Conservation (phyloP, 2,329 filamentous ascomycete genomes). For the Lasiodiplodia gonubiensis region DNA sequence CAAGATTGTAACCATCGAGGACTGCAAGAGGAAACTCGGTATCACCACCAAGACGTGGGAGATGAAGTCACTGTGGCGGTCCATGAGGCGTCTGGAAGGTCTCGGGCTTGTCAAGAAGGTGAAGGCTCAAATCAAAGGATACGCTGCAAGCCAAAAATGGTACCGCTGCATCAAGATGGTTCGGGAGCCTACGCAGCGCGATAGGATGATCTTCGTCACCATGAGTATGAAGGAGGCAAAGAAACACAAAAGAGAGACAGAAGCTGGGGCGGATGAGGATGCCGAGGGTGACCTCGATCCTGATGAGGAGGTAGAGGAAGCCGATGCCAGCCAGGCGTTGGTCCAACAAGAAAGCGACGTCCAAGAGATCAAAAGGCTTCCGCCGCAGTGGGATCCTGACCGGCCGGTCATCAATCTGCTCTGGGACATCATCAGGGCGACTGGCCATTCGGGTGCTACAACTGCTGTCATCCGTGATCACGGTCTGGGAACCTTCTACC, state of each 20-base stretch:
- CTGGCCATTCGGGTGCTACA: slow-evolving; percentile 57
- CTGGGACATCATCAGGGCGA: slow-evolving; percentile 54
- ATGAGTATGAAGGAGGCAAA: slow-evolving; percentile 33
- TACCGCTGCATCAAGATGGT: slow-evolving; percentile 49
- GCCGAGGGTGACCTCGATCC: slow-evolving; percentile 22
- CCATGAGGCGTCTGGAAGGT: slow-evolving; percentile 48
- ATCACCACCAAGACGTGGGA: slow-evolving; percentile 42
- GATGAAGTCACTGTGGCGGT: slow-evolving; percentile 46
- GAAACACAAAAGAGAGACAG: slow-evolving; percentile 15
- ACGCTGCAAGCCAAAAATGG: slow-evolving; percentile 34
- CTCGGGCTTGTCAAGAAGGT: slow-evolving; percentile 48
- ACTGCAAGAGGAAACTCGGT: slow-evolving; percentile 51
- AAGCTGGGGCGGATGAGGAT: slow-evolving; percentile 27
- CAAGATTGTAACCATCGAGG: slow-evolving; percentile 58
- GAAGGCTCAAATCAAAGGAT: slow-evolving; percentile 44
- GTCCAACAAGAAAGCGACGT: slow-evolving; percentile 35
- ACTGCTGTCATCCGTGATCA: slow-evolving; percentile 49
- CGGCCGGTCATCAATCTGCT: slow-evolving; percentile 58
- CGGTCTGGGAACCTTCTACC: slow-evolving; percentile 59
- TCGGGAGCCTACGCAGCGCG: slow-evolving; percentile 43
- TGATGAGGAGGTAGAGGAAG: slow-evolving; percentile 38
- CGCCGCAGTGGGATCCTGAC: slow-evolving; percentile 63
- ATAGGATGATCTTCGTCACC: slow-evolving; percentile 42
- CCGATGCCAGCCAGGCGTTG: slow-evolving; percentile 35
- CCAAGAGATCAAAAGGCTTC: slow-evolving; percentile 41